Base-by-base conservation (phyloP, 768 basidiomycete genomes). In the Obba rivulosa region DNA sequence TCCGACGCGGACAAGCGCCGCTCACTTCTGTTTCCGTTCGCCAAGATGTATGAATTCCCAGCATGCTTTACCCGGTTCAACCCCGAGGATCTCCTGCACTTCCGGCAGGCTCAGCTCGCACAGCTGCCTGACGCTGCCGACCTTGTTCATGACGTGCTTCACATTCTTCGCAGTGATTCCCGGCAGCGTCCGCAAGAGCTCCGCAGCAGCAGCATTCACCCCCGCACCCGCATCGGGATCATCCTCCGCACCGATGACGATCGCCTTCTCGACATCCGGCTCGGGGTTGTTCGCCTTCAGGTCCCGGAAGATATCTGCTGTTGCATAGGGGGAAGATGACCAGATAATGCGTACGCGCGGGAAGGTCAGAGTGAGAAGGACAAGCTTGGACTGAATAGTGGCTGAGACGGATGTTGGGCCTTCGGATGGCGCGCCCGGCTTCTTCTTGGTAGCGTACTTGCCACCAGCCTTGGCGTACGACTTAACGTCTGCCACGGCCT, bases 251-350 rank as follows among this genome's bases (percentile, higher is more conserved):
- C 95, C 96, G 18, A 92, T 74, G 2, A 81, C 67, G 35, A 92
- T 80, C 0, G 96, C 93, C 36, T 78, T 78, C 13, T 70, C 60
- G 8, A 83, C 77, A 52, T 95, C 87, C 0, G 96, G 96, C 62
- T 99, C 92, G 0, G 79, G 67, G 40, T 79, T 78, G 57, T 85
- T 83, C 25, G 68, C 52, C 60, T 99, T 99, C 28, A 99, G 81
- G 60, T 97, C 96, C 41, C 79, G 80, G 73, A 98, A 94, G 48
- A 98, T 92, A 49, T 92, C 86, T 0, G 91, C 78, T 0, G 92
- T 93, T 17, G 88, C 87, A 60, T 92, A 90, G 0, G 96, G 91
- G 1, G 94, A 97, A 1, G 93, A 93, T 0, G 93, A 93, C 96
- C 96, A 98, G 62, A 99, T 89, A 60, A 97, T 88, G 38, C 92